These are phyloP conservation scores for Chaetothyriales sp. DNA, from an alignment of 2,329 filamentous ascomycete genomes.

Conservation along the genomic window DNA sequence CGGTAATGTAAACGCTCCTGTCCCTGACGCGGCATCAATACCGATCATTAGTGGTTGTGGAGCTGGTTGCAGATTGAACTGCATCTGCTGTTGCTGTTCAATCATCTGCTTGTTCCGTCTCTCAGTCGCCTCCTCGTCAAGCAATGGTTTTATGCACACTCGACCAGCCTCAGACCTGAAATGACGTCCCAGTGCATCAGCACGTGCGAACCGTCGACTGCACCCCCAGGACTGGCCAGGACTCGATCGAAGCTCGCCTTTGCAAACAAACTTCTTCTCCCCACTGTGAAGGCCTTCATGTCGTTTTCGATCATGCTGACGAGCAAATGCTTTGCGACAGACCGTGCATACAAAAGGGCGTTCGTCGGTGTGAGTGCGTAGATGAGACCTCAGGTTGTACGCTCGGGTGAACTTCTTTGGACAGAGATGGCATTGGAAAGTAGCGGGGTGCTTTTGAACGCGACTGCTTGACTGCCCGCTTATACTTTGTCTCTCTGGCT, in stretches of 20 bases:
- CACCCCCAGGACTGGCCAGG: constrained; percentile 81
- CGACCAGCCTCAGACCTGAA: constrained; percentile 92
- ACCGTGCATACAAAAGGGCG: constrained; percentile 94
- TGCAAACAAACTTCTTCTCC: constrained; percentile 97
- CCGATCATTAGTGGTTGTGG: constrained; percentile 49
- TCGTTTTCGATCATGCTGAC: constrained; percentile 92
- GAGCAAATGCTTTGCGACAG: constrained; percentile 91
- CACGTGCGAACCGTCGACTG: constrained; percentile 80
- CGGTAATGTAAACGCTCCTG: constrained; percentile 56
- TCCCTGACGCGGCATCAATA: constrained; percentile 41
- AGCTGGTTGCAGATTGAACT: constrained; percentile 42
- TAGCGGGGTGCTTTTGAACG: constrained; percentile 94
- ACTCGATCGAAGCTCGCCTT: constrained; percentile 60
- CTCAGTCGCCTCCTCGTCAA: constrained; percentile 85
- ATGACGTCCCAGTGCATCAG: constrained; percentile 84
- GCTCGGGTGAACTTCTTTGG: constrained; percentile 93
- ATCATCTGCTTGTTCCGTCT: constrained; percentile 63
- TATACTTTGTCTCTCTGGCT: constrained; percentile 52
- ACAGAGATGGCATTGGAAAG: constrained; percentile 85
- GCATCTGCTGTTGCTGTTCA: constrained; percentile 47
- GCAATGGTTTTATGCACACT: constrained; percentile 90
- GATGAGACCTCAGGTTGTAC: constrained; percentile 88
- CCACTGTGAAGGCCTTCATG: constrained; percentile 93
- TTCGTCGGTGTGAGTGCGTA: constrained; percentile 94
- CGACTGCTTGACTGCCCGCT: constrained; percentile 54